phyloP scores from a whole-genome alignment of 768 basidiomycete species.

The Tulasnella sp. region DNA sequence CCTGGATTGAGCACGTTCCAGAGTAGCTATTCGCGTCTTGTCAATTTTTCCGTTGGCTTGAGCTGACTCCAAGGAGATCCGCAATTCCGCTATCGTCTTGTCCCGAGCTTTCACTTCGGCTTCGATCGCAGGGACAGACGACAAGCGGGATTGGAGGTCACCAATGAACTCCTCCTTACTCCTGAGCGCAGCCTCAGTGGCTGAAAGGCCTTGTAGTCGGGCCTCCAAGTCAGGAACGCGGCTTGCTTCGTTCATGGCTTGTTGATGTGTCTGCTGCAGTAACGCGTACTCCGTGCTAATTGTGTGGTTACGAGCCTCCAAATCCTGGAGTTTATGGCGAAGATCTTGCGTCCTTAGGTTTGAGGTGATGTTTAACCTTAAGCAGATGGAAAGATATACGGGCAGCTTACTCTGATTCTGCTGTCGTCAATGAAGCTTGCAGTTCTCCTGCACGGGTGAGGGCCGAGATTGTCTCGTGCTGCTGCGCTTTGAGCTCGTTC shows the following conservation, averaged over 20 bases:
- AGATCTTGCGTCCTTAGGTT: not conserved
- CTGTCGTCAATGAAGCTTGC: not conserved
- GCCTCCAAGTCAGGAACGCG: not conserved
- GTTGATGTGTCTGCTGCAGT: not conserved
- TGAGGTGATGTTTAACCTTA: not conserved
- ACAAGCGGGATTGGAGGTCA: not conserved
- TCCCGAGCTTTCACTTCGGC: not conserved
- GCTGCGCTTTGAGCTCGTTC: slow-evolving; percentile 1
- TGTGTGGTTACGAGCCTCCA: not conserved
- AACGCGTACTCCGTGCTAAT: not conserved
- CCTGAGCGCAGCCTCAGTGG: not conserved
- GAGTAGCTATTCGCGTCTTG: not conserved
- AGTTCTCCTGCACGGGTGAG: not conserved
- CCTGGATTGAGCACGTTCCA: not conserved
- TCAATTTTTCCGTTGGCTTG: not conserved
- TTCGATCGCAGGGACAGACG: not conserved
- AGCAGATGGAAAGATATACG: not conserved
- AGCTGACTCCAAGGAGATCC: not conserved
- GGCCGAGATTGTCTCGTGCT: not conserved
- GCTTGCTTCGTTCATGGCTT: not conserved
- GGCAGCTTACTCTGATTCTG: not conserved
- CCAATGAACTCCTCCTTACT: not conserved
- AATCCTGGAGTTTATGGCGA: not conserved
- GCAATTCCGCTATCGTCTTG: not conserved
- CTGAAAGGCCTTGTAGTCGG: not conserved